phyloP scores from a whole-genome alignment of 2,329 filamentous ascomycete genomes.

The Hypoxylon sp. region DNA sequence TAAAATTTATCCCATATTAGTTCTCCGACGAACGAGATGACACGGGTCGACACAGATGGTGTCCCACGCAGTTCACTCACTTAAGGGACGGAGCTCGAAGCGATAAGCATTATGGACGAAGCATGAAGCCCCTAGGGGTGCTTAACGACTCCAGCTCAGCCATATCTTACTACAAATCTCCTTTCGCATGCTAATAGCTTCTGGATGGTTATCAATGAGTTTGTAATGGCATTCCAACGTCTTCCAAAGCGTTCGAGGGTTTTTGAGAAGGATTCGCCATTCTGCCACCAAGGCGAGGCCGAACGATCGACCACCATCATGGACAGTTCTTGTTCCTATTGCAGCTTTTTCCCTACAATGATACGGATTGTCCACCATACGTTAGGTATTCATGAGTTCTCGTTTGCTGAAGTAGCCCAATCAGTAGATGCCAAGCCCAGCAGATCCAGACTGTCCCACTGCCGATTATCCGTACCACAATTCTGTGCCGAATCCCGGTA shows the following conservation, averaged over 20 bases:
- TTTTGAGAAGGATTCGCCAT: neutral
- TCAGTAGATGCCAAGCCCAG: neutral
- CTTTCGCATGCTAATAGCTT: neutral
- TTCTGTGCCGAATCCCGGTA: conserved; percentile 1
- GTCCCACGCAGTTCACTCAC: too few species aligned
- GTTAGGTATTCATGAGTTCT: neutral
- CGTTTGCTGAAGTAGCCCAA: neutral
- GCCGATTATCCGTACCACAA: conserved; percentile 27
- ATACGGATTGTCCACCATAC: neutral
- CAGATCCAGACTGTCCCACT: conserved; percentile 8
- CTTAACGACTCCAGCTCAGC: neutral
- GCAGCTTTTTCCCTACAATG: neutral
- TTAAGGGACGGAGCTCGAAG: too few species aligned
- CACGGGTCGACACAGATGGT: too few species aligned
- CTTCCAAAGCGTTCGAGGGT: neutral
- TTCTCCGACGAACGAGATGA: too few species aligned
- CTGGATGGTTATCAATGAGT: too few species aligned
- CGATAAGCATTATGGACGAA: neutral
- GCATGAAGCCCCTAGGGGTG: neutral
- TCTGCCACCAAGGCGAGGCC: neutral
- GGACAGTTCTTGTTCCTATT: neutral
- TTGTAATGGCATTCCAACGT: neutral
- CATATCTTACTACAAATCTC: neutral
- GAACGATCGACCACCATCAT: neutral
- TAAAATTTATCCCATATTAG: too few species aligned